Evolutionary conservation across 2,329 filamentous ascomycete species (phyloP).

Genomic region (Sporothrix euskadiensis): DNA sequence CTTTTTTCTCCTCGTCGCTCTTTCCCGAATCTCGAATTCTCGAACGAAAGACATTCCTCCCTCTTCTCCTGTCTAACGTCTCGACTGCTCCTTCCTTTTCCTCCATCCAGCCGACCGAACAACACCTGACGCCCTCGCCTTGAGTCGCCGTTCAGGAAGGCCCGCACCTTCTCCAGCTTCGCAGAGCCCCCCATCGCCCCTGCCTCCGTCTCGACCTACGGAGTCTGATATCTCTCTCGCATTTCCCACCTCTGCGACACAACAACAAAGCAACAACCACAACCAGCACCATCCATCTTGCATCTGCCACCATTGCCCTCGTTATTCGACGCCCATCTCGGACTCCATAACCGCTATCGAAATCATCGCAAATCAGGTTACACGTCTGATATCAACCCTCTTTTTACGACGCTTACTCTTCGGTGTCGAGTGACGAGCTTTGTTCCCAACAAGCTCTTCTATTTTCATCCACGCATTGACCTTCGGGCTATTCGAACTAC

Average conservation of each 20-base stretch:
- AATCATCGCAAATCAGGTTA: background rate
- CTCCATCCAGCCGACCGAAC: slow-evolving; percentile 9
- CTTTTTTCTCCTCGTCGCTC: slow-evolving; percentile 17
- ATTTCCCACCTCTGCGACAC: background rate
- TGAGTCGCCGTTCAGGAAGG: background rate
- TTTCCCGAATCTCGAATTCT: slow-evolving; percentile 3
- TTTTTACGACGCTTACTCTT: background rate
- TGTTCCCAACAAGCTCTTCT: background rate
- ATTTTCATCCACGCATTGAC: background rate
- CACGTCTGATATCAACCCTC: background rate
- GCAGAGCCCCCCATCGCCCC: background rate
- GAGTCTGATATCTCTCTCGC: background rate
- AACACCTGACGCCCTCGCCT: background rate
- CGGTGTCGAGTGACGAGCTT: slow-evolving; percentile 13
- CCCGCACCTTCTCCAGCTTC: background rate
- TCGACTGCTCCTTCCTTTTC: slow-evolving; percentile 14
- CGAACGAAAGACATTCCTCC: background rate
- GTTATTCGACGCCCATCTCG: background rate
- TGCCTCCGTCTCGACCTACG: background rate
- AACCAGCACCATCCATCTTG: background rate
- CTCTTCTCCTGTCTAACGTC: background rate
- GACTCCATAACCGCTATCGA: background rate
- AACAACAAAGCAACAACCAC: background rate
- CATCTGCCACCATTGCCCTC: background rate
- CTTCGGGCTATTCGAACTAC: background rate